Evolutionary conservation across 225 moss, liverwort and hornwort species (phyloP).

Genomic region (Takakia lepidozioides): DNA sequence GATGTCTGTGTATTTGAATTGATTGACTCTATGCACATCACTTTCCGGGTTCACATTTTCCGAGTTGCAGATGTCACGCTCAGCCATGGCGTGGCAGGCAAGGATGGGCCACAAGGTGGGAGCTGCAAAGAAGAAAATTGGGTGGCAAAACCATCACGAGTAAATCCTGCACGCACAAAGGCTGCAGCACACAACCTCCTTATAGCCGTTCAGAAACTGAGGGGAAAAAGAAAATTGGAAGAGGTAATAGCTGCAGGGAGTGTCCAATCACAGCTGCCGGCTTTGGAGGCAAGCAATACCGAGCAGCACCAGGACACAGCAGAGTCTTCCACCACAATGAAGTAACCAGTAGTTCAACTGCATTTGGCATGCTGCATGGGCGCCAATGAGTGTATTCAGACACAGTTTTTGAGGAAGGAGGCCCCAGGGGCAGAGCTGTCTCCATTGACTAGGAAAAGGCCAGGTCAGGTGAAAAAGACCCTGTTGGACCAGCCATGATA

Average conservation of each 20-base stretch:
- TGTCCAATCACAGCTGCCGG: too few species aligned
- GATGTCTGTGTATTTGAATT: slow-evolving; percentile 4
- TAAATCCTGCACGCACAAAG: neutral
- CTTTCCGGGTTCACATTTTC: slow-evolving; percentile 4
- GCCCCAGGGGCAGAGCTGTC: too few species aligned
- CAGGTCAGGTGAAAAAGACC: too few species aligned
- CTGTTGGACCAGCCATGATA: too few species aligned
- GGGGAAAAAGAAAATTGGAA: neutral
- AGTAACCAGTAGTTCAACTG: too few species aligned
- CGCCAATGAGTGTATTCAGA: too few species aligned
- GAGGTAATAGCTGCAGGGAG: neutral
- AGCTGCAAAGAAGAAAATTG: neutral
- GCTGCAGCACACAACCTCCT: neutral
- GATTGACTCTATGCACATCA: neutral
- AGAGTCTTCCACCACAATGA: too few species aligned
- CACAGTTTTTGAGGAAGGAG: too few species aligned
- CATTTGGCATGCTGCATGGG: too few species aligned
- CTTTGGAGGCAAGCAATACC: too few species aligned
- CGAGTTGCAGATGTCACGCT: slow-evolving; percentile 3
- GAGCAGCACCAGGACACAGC: too few species aligned
- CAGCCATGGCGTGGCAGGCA: neutral
- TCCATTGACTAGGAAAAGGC: too few species aligned
- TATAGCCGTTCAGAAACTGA: neutral
- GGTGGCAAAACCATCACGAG: neutral
- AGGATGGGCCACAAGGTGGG: neutral